Percentiles rank a stretch among this genome's conserved stretches.
Evolutionary conservation across 208 protist genomes (phyloP).

Genomic region (Acanthamoeba healyi): DNA sequence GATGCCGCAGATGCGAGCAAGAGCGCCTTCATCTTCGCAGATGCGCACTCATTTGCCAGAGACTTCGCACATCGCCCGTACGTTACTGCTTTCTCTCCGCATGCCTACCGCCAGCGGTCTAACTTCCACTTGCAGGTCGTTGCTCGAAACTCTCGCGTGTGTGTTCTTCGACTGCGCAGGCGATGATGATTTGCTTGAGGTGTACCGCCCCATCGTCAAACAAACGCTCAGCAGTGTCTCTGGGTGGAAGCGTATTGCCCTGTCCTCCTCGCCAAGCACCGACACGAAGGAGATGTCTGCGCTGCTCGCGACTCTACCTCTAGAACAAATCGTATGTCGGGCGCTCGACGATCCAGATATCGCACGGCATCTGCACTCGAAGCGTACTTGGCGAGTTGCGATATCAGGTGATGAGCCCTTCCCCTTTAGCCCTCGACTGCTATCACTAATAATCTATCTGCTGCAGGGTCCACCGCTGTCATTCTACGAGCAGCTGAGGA

Average conservation of each 20-base stretch:
- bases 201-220: not conserved
- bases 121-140: not conserved
- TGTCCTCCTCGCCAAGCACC: not conserved
- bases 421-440: not conserved
- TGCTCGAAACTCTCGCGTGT: not conserved
- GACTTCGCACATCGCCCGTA: not conserved
- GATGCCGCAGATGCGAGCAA: not conserved
- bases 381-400: not conserved
- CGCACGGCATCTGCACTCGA: not conserved
- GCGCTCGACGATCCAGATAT: not conserved
- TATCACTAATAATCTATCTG: not conserved
- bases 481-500: not conserved
- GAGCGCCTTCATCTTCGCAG: not conserved
- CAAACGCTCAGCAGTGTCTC: not conserved
- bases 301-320: not conserved
- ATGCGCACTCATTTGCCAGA: not conserved
- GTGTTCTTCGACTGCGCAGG: slow-evolving; percentile 11
- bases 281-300: not conserved
- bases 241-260: not conserved
- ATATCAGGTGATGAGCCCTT: not conserved
- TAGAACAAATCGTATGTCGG: slow-evolving; percentile 35
- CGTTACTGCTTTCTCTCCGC: not conserved
- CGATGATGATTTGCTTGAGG: not conserved
- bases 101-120: not conserved
- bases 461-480: not conserved